Percentiles rank a stretch among this genome's conserved stretches.
These are phyloP conservation scores for Phytopythium ostracodes DNA, from an alignment of 352 stramenopile species.

Conservation along the genomic window DNA sequence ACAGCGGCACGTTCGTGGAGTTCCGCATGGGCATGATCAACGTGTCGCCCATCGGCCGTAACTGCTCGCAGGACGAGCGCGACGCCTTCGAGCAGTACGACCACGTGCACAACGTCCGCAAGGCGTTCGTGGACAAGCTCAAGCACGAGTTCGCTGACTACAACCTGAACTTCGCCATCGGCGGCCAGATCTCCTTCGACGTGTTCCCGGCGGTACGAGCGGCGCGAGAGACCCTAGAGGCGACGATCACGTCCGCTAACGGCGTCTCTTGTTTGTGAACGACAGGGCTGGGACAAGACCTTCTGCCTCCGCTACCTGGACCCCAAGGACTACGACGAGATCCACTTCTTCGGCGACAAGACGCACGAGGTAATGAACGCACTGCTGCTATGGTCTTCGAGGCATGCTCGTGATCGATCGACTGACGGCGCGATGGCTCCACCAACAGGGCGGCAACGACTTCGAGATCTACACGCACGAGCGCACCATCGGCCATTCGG, in stretches of 20 bases:
- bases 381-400: conserved; percentile 7
- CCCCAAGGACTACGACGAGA: conserved; percentile 96
- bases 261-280: background rate
- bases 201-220: conserved; percentile 88
- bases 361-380: conserved; percentile 84
- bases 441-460: conserved; percentile 94
- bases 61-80: conserved; percentile 97
- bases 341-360: conserved; percentile 99
- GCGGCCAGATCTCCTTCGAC: conserved; percentile 99
- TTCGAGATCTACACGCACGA: conserved; percentile 98
- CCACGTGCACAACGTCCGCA: conserved; percentile 90
- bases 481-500: conserved; percentile 96
- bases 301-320: conserved; percentile 96
- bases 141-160: conserved; percentile 93
- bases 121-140: conserved; percentile 96
- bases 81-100: conserved; percentile 98
- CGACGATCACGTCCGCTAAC: background rate
- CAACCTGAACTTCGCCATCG: conserved; percentile 97
- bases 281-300: conserved; percentile 98
- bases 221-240: background rate
- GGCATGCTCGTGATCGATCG: no score
- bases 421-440: background rate
- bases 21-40: conserved; percentile 99
- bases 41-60: conserved; percentile 97
- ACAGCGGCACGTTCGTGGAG: conserved; percentile 97